Percentiles rank a stretch among this genome's conserved stretches.
phyloP scores from a whole-genome alignment of 306 rosid species.

The Begonia peltatifolia region DNA sequence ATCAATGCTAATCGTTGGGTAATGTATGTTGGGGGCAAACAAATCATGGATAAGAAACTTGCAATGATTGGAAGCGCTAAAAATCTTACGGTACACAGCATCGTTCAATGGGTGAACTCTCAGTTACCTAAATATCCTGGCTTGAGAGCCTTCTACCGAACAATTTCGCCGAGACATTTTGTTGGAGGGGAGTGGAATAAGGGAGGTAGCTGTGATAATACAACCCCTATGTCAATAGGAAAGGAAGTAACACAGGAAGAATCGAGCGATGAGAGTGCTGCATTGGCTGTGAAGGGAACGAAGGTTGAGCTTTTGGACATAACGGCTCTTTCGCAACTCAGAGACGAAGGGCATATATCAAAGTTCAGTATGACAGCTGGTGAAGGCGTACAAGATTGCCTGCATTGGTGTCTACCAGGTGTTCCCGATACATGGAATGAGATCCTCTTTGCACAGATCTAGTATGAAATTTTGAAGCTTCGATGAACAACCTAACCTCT shows the following conservation, averaged over 20 bases:
- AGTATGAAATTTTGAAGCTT: slow-evolving; percentile 1
- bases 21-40: slow-evolving; percentile 59
- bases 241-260: slow-evolving; percentile 41
- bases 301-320: slow-evolving; percentile 60
- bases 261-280: slow-evolving; percentile 63
- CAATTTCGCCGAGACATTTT: slow-evolving; percentile 81
- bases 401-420: slow-evolving; percentile 95
- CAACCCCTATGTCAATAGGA: slow-evolving; percentile 45
- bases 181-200: slow-evolving; percentile 80
- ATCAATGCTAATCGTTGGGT: slow-evolving; percentile 65
- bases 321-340: slow-evolving; percentile 63
- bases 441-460: slow-evolving; percentile 68
- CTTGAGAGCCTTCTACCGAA: slow-evolving; percentile 74
- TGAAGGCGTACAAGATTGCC: slow-evolving; percentile 49
- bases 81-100: slow-evolving; percentile 46
- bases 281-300: slow-evolving; percentile 56
- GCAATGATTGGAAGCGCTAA: slow-evolving; percentile 38
- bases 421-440: slow-evolving; percentile 93
- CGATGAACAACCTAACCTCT: no score
- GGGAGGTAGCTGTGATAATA: slow-evolving; percentile 69
- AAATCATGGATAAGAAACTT: slow-evolving; percentile 29
- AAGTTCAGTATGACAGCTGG: slow-evolving; percentile 41
- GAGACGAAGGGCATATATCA: slow-evolving; percentile 86
- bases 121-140: slow-evolving; percentile 48
- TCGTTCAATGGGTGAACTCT: slow-evolving; percentile 62